These are phyloP conservation scores for Skeletonema grethae DNA, from an alignment of 108 stramenopile species.

Conservation along the genomic window DNA sequence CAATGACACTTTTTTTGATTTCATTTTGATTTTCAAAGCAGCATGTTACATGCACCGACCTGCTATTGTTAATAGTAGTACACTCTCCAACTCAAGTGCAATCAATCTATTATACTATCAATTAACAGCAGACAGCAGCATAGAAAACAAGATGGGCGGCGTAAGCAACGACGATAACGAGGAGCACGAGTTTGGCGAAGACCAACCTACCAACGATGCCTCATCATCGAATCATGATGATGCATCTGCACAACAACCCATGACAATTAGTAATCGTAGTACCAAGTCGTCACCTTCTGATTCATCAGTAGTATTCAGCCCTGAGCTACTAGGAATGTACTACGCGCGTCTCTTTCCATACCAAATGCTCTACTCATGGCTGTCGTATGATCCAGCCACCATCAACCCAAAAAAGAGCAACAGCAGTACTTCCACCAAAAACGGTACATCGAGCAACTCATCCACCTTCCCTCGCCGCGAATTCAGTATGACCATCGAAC, in stretches of 20 bases:
- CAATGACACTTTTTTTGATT: background rate
- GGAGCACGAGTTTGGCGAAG: slow-evolving; percentile 30
- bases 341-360: slow-evolving; percentile 92
- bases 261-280: background rate
- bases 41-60: background rate
- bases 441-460: slow-evolving; percentile 14
- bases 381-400: slow-evolving; percentile 59
- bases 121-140: background rate
- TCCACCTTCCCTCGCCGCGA: slow-evolving; percentile 85
- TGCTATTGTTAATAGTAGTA: background rate
- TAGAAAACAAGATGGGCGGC: slow-evolving; percentile 16
- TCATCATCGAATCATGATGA: background rate
- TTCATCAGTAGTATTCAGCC: slow-evolving; percentile 72
- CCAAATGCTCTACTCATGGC: slow-evolving; percentile 73
- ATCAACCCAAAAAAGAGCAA: background rate
- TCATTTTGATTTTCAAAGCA: background rate
- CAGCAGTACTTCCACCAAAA: slow-evolving; percentile 3
- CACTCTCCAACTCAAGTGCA: background rate
- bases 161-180: slow-evolving; percentile 24
- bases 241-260: slow-evolving; percentile 15
- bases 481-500: slow-evolving; percentile 95
- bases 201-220: background rate
- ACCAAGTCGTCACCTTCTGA: slow-evolving; percentile 19
- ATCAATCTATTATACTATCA: background rate
- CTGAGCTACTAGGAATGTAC: slow-evolving; percentile 92